Percentiles rank a stretch among this genome's conserved stretches.
These are phyloP conservation scores for Agrostemma githago DNA, from an alignment of 148 eudicot species.

Conservation along the genomic window DNA sequence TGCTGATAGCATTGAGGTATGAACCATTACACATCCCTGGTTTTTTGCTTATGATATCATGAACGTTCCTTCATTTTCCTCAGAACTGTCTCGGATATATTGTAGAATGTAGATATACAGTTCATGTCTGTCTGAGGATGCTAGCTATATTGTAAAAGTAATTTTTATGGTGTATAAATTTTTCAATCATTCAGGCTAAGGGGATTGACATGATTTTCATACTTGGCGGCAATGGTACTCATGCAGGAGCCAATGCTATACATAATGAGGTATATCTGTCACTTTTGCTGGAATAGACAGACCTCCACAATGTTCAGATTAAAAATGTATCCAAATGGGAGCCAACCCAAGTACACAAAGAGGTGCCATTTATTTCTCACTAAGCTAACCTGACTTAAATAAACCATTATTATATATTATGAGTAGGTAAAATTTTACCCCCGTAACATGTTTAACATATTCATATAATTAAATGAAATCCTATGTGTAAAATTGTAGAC, in stretches of 20 bases:
- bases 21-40: neutral
- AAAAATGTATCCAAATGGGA: too few relatives aligned
- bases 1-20: constrained; percentile 46
- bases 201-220: constrained; percentile 49
- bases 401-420: too few relatives aligned
- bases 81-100: neutral
- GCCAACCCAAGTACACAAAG: too few relatives aligned
- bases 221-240: constrained; percentile 52
- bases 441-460: too few relatives aligned
- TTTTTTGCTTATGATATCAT: neutral
- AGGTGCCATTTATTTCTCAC: too few relatives aligned
- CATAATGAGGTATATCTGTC: constrained; percentile 35
- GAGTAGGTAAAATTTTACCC: too few relatives aligned
- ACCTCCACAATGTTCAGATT: neutral
- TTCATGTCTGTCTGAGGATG: neutral
- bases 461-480: too few relatives aligned
- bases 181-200: constrained; percentile 32
- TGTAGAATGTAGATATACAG: neutral
- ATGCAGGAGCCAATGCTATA: constrained; percentile 49
- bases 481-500: too few relatives aligned
- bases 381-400: too few relatives aligned
- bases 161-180: neutral
- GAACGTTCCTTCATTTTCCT: neutral
- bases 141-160: neutral
- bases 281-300: neutral